These are phyloP conservation scores for Athelia psychrophila DNA, from an alignment of 1,284 basidiomycete genomes.

Conservation along the genomic window DNA sequence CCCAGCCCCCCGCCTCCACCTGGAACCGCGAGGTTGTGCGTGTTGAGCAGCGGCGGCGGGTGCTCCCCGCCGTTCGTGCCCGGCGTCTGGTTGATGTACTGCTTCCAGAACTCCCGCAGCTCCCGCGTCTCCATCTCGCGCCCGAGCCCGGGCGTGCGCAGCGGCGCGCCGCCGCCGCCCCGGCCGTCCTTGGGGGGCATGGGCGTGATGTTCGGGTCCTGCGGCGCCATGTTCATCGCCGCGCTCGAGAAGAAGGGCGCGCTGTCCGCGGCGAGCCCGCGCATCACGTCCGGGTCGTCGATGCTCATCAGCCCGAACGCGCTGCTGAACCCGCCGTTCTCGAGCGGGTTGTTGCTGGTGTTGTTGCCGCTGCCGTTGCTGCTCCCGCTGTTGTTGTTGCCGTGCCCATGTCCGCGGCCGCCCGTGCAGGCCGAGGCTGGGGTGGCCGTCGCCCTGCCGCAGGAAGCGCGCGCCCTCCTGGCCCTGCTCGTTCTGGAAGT, in stretches of 20 bases:
- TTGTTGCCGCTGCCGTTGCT: neutral
- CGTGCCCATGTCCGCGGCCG: too few relatives aligned
- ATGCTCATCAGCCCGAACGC: conserved; percentile 72
- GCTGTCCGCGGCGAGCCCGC: conserved; percentile 51
- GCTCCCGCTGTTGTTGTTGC: neutral
- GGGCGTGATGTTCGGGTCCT: conserved; percentile 44
- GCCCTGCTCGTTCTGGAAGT: neutral
- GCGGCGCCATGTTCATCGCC: conserved; percentile 20
- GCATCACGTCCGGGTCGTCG: conserved; percentile 64
- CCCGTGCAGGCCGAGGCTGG: conserved; percentile 16
- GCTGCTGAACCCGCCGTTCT: conserved; percentile 50
- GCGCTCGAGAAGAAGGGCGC: conserved; percentile 57
- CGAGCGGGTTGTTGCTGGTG: neutral
- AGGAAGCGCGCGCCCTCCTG: neutral
- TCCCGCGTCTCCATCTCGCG: conserved; percentile 53
- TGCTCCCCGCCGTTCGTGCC: conserved; percentile 42
- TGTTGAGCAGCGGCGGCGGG: conserved; percentile 1
- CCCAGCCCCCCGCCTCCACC: conserved; percentile 1
- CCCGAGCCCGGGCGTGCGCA: conserved; percentile 19
- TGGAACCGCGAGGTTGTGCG: neutral
- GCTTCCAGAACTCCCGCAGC: conserved; percentile 70
- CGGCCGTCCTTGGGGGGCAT: conserved; percentile 33
- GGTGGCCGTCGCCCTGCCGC: neutral
- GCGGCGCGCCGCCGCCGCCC: conserved; percentile 12
- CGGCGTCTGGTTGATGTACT: conserved; percentile 64